Evolutionary conservation across 257 asterid genomes (phyloP).

Genomic region (Knoxia roxburghii): DNA sequence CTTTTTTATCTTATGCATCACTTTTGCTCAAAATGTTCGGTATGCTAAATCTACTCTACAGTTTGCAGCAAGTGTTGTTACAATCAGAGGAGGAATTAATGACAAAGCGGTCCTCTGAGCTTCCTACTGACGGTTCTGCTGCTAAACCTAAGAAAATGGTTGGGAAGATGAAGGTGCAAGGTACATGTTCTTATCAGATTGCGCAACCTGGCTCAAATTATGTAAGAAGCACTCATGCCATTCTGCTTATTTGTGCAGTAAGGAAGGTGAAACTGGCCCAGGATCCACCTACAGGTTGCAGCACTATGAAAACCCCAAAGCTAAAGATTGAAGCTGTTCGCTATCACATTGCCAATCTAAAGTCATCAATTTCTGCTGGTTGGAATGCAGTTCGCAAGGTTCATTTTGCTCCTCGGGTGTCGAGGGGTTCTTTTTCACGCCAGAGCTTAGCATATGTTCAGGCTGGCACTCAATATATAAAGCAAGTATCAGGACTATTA

Average conservation of each 20-base stretch:
- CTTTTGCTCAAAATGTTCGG: neutral
- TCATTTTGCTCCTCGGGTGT: conserved; percentile 35
- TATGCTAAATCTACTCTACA: conserved; percentile 17
- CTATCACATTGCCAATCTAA: conserved; percentile 26
- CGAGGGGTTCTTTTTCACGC: conserved; percentile 43
- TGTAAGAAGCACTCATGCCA: conserved; percentile 7
- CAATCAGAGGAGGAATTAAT: conserved; percentile 50
- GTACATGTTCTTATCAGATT: conserved; percentile 15
- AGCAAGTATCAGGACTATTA: conserved; percentile 52
- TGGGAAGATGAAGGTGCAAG: conserved; percentile 56
- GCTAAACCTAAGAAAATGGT: conserved; percentile 47
- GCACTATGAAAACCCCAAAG: conserved; percentile 38
- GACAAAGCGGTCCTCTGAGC: conserved; percentile 40
- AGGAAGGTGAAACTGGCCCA: conserved; percentile 39
- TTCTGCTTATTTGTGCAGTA: conserved; percentile 28
- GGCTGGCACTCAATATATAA: conserved; percentile 41
- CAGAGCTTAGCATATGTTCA: conserved; percentile 47
- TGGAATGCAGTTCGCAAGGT: conserved; percentile 40
- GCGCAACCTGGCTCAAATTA: neutral
- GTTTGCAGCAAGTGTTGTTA: conserved; percentile 45
- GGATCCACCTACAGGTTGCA: conserved; percentile 46
- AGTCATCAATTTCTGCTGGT: conserved; percentile 35
- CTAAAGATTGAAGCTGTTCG: conserved; percentile 31
- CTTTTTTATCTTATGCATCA: neutral
- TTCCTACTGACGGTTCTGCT: conserved; percentile 36